phyloP scores from a whole-genome alignment of 2,329 filamentous ascomycete genomes.

The Chaetomiaceae sp. region DNA sequence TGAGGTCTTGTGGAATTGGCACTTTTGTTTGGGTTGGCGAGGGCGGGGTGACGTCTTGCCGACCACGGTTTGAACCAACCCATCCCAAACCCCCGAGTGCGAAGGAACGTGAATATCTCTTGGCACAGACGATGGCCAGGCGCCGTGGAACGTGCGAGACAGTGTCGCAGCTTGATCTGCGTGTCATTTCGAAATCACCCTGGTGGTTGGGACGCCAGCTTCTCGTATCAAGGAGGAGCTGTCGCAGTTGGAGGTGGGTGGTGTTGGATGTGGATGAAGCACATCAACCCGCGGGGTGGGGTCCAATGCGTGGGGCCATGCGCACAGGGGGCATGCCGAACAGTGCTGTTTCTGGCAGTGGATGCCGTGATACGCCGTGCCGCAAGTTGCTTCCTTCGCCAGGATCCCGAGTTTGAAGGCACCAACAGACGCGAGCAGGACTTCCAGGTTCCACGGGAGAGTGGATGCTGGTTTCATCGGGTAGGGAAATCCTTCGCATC shows the following conservation, averaged over 20 bases:
- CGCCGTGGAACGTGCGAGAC: not conserved
- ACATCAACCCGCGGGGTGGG: not conserved
- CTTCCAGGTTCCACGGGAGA: not conserved
- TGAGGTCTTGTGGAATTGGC: too few species aligned
- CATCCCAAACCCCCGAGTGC: too few species aligned
- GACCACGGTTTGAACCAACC: too few species aligned
- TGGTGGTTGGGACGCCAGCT: too few species aligned
- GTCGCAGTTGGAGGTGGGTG: not conserved
- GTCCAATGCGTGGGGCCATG: not conserved
- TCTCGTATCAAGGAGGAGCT: not conserved
- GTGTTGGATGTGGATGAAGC: not conserved
- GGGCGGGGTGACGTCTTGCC: too few species aligned
- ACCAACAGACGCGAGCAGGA: constrained; percentile 6
- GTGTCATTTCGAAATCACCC: not conserved
- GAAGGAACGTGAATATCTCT: not conserved
- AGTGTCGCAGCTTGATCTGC: not conserved
- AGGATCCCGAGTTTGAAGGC: constrained; percentile 2
- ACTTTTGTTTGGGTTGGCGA: too few species aligned
- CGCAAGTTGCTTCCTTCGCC: constrained; percentile 13
- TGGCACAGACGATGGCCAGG: not conserved
- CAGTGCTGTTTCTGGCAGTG: constrained; percentile 17
- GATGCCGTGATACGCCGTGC: constrained; percentile 18
- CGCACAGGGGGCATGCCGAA: not conserved
- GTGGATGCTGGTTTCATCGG: constrained; percentile 8
- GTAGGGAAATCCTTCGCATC: constrained; percentile 1